Evolutionary conservation across 78 protist genomes (phyloP), one percentile per base, ranked within the genome.

Genomic region (Dictyostelium capitatum): DNA sequence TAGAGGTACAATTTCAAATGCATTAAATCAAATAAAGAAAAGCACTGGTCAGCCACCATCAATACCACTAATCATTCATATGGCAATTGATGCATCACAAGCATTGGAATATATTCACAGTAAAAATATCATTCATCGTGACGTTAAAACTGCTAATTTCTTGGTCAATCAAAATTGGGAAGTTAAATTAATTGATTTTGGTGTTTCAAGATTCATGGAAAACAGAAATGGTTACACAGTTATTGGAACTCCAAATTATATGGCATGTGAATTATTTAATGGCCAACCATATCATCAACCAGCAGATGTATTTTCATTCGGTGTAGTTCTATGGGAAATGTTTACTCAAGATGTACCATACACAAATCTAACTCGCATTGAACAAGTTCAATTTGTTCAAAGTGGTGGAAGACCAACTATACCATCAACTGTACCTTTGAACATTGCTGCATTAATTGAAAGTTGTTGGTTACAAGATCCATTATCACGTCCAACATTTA

Each of bases 261-360:
- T 87, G 87, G 74, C 89, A 0, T 89, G 80, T 12, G 96, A 93
- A 59, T 80, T 93, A 7, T 62, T 93, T 47, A 75, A 54, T 37
- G 91, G 91, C 43, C 62, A 93, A 32, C 56, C 62, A 48, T 93
- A 85, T 53, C 32, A 43, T 14, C 74, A 84, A 25, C 73, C 85
- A 14, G 87, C 94, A 10, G 96, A 93, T 43, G 80, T 93, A 3
- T 93, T 83, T 62, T 72, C 85, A 15, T 93, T 93, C 56, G 92
- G 89, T 0, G 53, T 84, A 0, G 78, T 83, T 2, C 28, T 93
- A 14, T 93, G 96, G 96, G 93, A 87, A 28, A 51, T 87, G 83
- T 87, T 87, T 56, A 87, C 93, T 47, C 81, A 80, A 77, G 56
- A 77, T 17, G 78, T n/a, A 25, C 93, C 93, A 20, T 87, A 75